Evolutionary conservation across 1,284 basidiomycete genomes (phyloP), one percentile per base, ranked within the genome.

Genomic region (Cryptococcus jaspeensis): DNA sequence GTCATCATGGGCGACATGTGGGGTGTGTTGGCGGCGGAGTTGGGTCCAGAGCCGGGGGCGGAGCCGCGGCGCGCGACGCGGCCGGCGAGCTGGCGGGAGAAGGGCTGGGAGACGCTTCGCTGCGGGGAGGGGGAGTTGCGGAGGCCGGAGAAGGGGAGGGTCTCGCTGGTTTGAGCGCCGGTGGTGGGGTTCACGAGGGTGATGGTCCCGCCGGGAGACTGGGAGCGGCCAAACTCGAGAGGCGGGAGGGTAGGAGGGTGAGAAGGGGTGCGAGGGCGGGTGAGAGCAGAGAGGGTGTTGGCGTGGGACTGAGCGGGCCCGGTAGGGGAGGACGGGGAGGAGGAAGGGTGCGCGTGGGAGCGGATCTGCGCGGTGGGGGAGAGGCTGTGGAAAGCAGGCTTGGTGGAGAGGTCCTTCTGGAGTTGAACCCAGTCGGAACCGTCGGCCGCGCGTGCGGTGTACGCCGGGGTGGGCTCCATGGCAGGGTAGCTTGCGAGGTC

Each of bases 201-300:
- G 51, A 70, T 61, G 1, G 57, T 65, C 22, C 56, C 58, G 81
- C 80, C 39, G 89, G 88, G 88, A 75, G 86, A 65, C 80, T 81
- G 43, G 80, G 79, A 0, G 78, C 83, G 61, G 89, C 89, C 50
- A 39, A 76, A 52, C 69, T 77, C 3, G 65, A 79, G 9, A 73
- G 66, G 62, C 23, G 67, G 67, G 53, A 70, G 53, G 6, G 54
- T 62, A 25, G 67, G 64, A 3, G 61, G 53, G 23, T 57, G 56
- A 22, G 53, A 46, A 44, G 62, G 60, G 11, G 57, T 51, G 32
- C 39, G 50, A 22, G 54, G 51, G 13, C 20, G n/a, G 44, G 16
- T 46, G 44, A 32, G 15, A 22, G 18, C 25, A 46, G 52, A 47
- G 37, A 28, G n/a, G 11, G 45, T 46, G 23, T 22, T 9, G 28